Evolutionary conservation across 495 filamentous ascomycete species (phyloP), one percentile per base, ranked within the genome.

Genomic region (Patellaria atrata): DNA sequence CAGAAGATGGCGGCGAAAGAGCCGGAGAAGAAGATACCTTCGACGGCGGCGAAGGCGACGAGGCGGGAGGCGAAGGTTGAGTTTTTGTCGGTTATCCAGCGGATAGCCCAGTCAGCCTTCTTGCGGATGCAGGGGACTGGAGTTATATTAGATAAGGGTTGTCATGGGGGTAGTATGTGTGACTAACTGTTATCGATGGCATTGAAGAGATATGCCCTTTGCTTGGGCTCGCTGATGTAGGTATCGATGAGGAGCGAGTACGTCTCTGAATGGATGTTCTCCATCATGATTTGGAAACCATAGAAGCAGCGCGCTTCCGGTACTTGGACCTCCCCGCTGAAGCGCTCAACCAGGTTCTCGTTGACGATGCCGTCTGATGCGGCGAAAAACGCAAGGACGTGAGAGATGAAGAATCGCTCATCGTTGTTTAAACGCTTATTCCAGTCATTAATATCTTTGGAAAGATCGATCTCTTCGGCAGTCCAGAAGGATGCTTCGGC

Each of bases 221-320:
- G 89, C 60, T 82, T 80, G 38, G 84, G 82, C 67, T 97, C 89
- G 69, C 92, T 94, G 69, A 97, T 91, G 64, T 99, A 99, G 42
- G 91, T 99, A 54, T 99, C 89, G 58, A 99, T 99, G 47, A 99
- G 77, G 10, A 99, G 75, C 22, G 87, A 94, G 73, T 99, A 99
- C 30, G 89, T 99, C 64, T 99, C 89, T 18, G 89, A 92, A 73
- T 99, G 89, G 53, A 99, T 94, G 67, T 99, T 99, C 74, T 99
- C 89, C 82, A 99, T 96, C 89, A 99, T 99, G 68, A 99, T 99
- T 65, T 99, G 89, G 73, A 99, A 99, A 45, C 89, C 89, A 58
- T 97, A 97, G 74, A 97, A 97, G 76, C 89, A 96, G 57, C 89
- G 84, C 37, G 89, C 89, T 65, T 97, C 89, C 22, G 89, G 87